phyloP scores from a whole-genome alignment of 495 filamentous ascomycete genomes.

The Elaphomyces granulatus region DNA sequence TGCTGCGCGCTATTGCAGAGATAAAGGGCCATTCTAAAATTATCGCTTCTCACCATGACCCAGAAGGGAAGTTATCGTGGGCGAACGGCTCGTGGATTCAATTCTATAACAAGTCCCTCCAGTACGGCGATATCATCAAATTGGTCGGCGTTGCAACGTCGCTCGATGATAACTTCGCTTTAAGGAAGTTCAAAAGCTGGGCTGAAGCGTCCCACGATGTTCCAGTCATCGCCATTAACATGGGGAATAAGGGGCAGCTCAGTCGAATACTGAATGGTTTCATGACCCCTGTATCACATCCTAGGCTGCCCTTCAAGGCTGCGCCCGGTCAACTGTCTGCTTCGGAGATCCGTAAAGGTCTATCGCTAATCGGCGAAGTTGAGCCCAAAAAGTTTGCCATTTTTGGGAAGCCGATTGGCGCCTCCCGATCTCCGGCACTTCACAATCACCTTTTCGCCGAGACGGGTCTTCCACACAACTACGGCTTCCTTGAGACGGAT shows the following conservation, averaged over 20 bases:
- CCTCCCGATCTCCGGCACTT: conserved; percentile 70
- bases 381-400: conserved; percentile 65
- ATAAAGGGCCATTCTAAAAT: conserved; percentile 62
- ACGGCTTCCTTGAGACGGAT: conserved; percentile 64
- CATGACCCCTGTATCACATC: conserved; percentile 92
- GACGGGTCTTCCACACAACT: conserved; percentile 76
- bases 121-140: conserved; percentile 86
- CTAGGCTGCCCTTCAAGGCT: conserved; percentile 75
- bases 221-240: conserved; percentile 90
- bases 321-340: conserved; percentile 92
- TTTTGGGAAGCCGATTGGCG: conserved; percentile 69
- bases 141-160: conserved; percentile 70
- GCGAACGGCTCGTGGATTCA: conserved; percentile 74
- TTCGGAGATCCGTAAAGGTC: conserved; percentile 65
- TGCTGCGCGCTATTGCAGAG: conserved; percentile 51
- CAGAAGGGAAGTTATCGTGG: conserved; percentile 67
- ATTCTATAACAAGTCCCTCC: conserved; percentile 73
- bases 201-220: conserved; percentile 54
- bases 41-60: conserved; percentile 93
- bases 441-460: conserved; percentile 77
- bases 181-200: conserved; percentile 69
- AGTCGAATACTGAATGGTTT: conserved; percentile 83
- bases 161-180: conserved; percentile 72
- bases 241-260: conserved; percentile 78
- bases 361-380: conserved; percentile 69